Conservation (phyloP, 2,329 filamentous ascomycete genomes). For the Boeremia exigua region DNA sequence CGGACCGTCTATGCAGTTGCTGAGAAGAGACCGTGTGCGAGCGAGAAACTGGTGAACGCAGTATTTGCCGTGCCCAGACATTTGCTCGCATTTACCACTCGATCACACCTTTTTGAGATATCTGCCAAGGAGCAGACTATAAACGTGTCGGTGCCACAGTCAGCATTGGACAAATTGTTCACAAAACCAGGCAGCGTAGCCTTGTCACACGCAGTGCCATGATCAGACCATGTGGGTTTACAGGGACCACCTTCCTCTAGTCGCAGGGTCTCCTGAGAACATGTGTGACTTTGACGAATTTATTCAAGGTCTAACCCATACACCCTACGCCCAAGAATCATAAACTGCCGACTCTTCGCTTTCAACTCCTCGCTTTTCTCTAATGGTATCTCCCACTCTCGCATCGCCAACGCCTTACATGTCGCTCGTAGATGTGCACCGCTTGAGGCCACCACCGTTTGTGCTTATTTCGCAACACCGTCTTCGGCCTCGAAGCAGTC, state of each 20-base stretch:
- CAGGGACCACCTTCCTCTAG: not conserved
- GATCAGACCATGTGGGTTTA: not conserved
- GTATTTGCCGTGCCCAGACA: too few species aligned
- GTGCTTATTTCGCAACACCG: conserved; percentile 36
- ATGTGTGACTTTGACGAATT: not conserved
- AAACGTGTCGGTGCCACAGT: too few species aligned
- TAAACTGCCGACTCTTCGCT: conserved; percentile 5
- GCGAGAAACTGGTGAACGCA: too few species aligned
- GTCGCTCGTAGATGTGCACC: conserved; percentile 1
- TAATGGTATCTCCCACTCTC: conserved; percentile 33
- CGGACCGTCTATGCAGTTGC: not conserved
- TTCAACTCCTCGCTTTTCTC: conserved; percentile 11
- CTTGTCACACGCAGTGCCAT: not conserved
- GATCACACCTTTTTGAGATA: too few species aligned
- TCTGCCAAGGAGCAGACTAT: too few species aligned
- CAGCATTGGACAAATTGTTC: too few species aligned
- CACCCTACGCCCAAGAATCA: conserved; percentile 11
- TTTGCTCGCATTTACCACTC: too few species aligned
- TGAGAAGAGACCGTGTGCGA: not conserved
- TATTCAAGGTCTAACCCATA: conserved; percentile 8
- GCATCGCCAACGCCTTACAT: conserved; percentile 21
- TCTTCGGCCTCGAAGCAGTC: conserved; percentile 67
- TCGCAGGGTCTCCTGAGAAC: not conserved
- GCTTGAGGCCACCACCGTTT: not conserved
- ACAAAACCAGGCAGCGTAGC: too few species aligned